Evolutionary conservation across 2,329 filamentous ascomycete species (phyloP), one percentile per base, ranked within the genome.

Genomic region (Dactylellina drechsleri): DNA sequence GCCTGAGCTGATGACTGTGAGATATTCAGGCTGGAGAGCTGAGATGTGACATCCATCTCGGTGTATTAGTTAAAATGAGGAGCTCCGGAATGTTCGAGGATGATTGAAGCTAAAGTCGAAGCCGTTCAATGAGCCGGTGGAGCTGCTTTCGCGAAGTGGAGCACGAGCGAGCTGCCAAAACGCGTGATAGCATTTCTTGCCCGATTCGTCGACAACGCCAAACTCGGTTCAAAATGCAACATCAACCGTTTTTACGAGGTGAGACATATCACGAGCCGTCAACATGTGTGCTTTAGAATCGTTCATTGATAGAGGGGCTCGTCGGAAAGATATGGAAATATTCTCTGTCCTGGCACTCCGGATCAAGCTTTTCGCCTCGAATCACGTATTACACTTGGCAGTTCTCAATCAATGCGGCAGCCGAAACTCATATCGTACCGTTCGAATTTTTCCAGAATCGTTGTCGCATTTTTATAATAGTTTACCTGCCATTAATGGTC

Each of bases 221-320:
- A 31, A 16, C n/a, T 4, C 4, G 43, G 5, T 18, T 15, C 43
- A 15, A 47, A 47, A 47, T 47, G 43, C 43, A 47, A 47, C 43
- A 47, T 15, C 43, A 47, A 47, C 43, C 2, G 3, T 15, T 15
- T 47, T 18, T 15, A 12, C 26, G 1, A 13, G 5, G 31, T 41
- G n/a, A 56, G 53, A 56, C 28, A 56, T 56, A 28, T 56, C 50
- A 54, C 50, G 28, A 54, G 50, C 50, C 15, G 26, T 3, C 5
- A 7, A 10, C 20, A 52, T 47, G 15, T 4, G 43, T 47, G 13
- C 7, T 15, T 15, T 47, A 2, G 13, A 13, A 47, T 36, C 31
- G 6, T 10, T 10, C n/a, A 23, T 18, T 8, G n/a, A 23, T 23
- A 23, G 23, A 52, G 12, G n/a, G 49, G 10, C n/a, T 18, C n/a